Percentiles rank a stretch among this genome's conserved stretches.
Conservation (phyloP, 495 filamentous ascomycete species). For the Penicillium flavigenum region DNA sequence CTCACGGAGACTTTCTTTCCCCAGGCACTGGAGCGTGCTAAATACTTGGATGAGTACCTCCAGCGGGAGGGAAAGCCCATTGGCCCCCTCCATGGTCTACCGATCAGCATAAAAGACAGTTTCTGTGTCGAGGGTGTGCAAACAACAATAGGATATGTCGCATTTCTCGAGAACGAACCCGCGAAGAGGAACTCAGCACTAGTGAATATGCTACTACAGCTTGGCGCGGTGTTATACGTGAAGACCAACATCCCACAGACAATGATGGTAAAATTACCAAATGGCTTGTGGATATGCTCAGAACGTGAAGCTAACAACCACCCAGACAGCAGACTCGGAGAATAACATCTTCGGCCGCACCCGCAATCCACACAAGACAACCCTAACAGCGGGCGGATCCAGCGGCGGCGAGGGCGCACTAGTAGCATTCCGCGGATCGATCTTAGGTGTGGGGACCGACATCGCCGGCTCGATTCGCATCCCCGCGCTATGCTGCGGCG, state of each 20-base stretch:
- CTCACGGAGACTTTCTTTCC: conserved; percentile 46
- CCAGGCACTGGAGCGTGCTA: conserved; percentile 36
- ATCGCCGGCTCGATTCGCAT: conserved; percentile 60
- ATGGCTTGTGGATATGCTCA: not conserved
- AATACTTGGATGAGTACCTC: conserved; percentile 43
- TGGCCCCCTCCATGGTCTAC: conserved; percentile 61
- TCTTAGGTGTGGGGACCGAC: conserved; percentile 62
- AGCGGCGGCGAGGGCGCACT: conserved; percentile 63
- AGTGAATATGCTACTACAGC: conserved; percentile 23
- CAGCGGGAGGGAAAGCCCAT: conserved; percentile 38
- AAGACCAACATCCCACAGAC: conserved; percentile 57
- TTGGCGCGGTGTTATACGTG: conserved; percentile 50
- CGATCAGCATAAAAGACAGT: conserved; percentile 62
- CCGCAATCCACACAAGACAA: conserved; percentile 54
- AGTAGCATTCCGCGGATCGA: conserved; percentile 51
- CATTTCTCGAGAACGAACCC: conserved; percentile 14
- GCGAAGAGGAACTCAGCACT: conserved; percentile 30
- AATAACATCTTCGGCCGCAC: conserved; percentile 40
- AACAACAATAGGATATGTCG: conserved; percentile 33
- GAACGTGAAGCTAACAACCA: conserved; percentile 5
- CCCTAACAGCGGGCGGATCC: conserved; percentile 53
- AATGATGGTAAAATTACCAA: conserved; percentile 30
- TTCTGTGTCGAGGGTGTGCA: conserved; percentile 42
- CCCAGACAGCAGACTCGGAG: conserved; percentile 44
- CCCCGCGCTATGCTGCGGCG: conserved; percentile 59